Conservation (phyloP, 768 basidiomycete species). For the Leucocoprinus birnbaumii region DNA sequence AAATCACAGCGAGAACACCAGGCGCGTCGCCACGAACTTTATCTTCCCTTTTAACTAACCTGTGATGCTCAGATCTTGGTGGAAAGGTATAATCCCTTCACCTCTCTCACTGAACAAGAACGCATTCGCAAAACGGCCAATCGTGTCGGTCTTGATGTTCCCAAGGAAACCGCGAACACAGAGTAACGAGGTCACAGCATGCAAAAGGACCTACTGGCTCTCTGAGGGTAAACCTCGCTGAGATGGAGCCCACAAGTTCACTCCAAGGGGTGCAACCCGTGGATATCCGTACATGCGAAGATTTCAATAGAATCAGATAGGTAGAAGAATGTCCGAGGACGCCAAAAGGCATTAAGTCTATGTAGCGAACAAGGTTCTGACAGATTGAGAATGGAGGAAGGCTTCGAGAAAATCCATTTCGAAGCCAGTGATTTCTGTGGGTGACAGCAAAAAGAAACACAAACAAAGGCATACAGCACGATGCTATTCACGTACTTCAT, state of each 20-base stretch:
- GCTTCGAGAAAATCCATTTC: not conserved
- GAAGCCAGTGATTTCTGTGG: not conserved
- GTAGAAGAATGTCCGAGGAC: not conserved
- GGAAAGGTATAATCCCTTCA: slow-evolving; percentile 84
- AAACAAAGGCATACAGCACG: slow-evolving; percentile 8
- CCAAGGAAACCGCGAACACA: slow-evolving; percentile 26
- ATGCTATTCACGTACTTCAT: slow-evolving; percentile 15
- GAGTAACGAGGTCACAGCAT: no score
- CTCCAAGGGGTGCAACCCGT: not conserved
- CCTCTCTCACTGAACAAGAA: slow-evolving; percentile 78
- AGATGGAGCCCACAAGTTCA: not conserved
- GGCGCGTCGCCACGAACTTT: slow-evolving; percentile 37
- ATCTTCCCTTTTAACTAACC: not conserved
- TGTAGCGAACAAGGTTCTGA: not conserved
- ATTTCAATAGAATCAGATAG: no score
- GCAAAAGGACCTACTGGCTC: no score
- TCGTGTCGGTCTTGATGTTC: slow-evolving; percentile 86
- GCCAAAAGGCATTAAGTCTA: not conserved
- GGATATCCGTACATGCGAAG: not conserved
- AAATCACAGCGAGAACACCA: slow-evolving; percentile 74
- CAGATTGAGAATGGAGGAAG: no score
- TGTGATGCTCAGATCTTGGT: slow-evolving; percentile 54
- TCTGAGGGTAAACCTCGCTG: not conserved
- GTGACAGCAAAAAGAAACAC: not conserved
- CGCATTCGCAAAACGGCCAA: slow-evolving; percentile 81